Base-by-base conservation (phyloP, 306 rosid genomes). In the Pterocarpus santalinus region DNA sequence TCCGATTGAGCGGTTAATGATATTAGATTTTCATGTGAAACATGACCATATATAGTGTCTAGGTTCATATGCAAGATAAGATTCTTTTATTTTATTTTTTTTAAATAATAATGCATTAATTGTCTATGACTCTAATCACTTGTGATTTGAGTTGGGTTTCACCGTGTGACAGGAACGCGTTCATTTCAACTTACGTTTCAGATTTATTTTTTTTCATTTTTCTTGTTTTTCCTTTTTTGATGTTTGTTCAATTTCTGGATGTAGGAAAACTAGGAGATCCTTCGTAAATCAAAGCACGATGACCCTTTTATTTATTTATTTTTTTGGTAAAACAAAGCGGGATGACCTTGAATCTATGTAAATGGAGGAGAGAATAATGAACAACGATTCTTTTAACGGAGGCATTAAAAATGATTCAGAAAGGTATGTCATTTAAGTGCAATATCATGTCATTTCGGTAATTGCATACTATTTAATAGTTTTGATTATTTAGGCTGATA, bases 191-290 rank as follows among this genome's bases (percentile, higher is more conserved):
- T 60, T 61, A 43, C 28, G 22, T n/a, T n/a, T 16, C 67, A 33
- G 43, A 32, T 22, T 22, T 22, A 0, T 22, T 62, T 39, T 51
- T 34, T 13, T 63, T n/a, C n/a, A n/a, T n/a, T n/a, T 33, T 62
- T 62, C 3, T 17, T 38, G 11, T 34, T 22, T 55, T 39, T 28
- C 28, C 22, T 28, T 74, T 77, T 63, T 13, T 35, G 62, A 15
- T 44, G n/a, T 55, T 52, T 44, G 73, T 69, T 65, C 35, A 52
- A 68, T 71, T 85, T 76, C 65, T 85, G 63, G 28, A 66, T 76
- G 16, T 46, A 90, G 95, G 83, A 89, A 82, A 85, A 77, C 78
- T 43, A 76, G 75, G 86, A 64, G 77, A 70, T 44, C 12, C 83
- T 73, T 12, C 84, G 71, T 39, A 83, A 89, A 74, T 78, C 85